phyloP scores from a whole-genome alignment of 306 rosid genomes.

The Medicago truncatula region DNA sequence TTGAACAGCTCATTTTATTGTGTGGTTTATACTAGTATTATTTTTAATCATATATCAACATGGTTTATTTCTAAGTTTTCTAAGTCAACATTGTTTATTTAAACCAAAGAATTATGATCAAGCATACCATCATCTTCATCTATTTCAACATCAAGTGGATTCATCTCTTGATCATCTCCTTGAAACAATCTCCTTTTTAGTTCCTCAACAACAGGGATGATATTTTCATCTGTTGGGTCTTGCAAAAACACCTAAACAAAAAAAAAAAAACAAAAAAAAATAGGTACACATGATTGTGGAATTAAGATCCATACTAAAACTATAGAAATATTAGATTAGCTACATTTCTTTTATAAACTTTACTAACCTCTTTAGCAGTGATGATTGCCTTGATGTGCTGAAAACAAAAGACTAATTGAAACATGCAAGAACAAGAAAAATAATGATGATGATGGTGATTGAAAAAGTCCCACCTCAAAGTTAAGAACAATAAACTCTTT shows the following conservation, averaged over 20 bases:
- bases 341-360: background rate
- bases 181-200: slow-evolving; percentile 63
- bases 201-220: slow-evolving; percentile 69
- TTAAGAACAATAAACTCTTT: slow-evolving; percentile 68
- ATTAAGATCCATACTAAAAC: background rate
- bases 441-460: no score
- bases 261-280: no score
- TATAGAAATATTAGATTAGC: background rate
- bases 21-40: no score
- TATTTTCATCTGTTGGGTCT: slow-evolving; percentile 63
- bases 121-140: slow-evolving; percentile 70
- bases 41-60: no score
- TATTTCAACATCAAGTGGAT: slow-evolving; percentile 47
- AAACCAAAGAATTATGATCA: background rate
- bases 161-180: slow-evolving; percentile 43
- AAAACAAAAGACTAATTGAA: slow-evolving; percentile 13
- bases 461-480: slow-evolving; percentile 56
- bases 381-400: slow-evolving; percentile 83
- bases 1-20: no score
- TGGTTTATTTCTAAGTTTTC: no score
- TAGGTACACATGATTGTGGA: background rate
- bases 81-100: no score
- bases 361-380: slow-evolving; percentile 75
- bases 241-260: slow-evolving; percentile 63
- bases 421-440: background rate